These are phyloP conservation scores for Metschnikowia colocasiae DNA, from an alignment of 805 yeast genomes.

Conservation along the genomic window DNA sequence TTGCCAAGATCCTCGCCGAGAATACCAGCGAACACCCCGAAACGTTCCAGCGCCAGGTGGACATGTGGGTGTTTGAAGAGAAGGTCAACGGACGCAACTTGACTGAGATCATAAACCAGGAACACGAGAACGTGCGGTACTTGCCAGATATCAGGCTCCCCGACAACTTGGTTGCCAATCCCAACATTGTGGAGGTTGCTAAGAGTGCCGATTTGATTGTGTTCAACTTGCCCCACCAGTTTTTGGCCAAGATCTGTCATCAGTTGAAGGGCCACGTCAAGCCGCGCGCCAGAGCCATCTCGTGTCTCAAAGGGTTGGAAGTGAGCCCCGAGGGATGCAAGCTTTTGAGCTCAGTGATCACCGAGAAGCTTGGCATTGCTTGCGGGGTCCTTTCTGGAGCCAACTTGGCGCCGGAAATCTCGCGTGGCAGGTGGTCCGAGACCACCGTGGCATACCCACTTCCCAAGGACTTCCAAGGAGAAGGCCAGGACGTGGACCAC, in stretches of 20 bases:
- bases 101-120: slow-evolving; percentile 84
- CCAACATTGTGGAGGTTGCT: slow-evolving; percentile 74
- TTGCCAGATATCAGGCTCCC: slow-evolving; percentile 88
- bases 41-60: slow-evolving; percentile 68
- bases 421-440: slow-evolving; percentile 93
- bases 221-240: slow-evolving; percentile 97
- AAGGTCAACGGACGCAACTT: slow-evolving; percentile 69
- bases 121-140: slow-evolving; percentile 93
- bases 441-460: slow-evolving; percentile 89
- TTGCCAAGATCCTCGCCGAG: slow-evolving; percentile 93
- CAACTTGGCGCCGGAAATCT: slow-evolving; percentile 95
- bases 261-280: slow-evolving; percentile 75
- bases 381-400: slow-evolving; percentile 99
- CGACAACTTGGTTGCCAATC: slow-evolving; percentile 80
- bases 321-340: slow-evolving; percentile 83
- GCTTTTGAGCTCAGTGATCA: slow-evolving; percentile 73
- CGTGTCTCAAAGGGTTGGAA: slow-evolving; percentile 94
- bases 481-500: slow-evolving; percentile 70
- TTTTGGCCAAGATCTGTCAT: slow-evolving; percentile 69
- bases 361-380: slow-evolving; percentile 75
- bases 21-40: slow-evolving; percentile 70
- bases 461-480: slow-evolving; percentile 66
- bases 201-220: slow-evolving; percentile 79
- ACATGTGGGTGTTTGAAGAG: slow-evolving; percentile 98
- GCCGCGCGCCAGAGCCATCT: slow-evolving; percentile 76